Percentiles rank a stretch among this genome's conserved stretches.
Conservation (phyloP, 345 rosid genomes). For the Dipteronia dyeriana region DNA sequence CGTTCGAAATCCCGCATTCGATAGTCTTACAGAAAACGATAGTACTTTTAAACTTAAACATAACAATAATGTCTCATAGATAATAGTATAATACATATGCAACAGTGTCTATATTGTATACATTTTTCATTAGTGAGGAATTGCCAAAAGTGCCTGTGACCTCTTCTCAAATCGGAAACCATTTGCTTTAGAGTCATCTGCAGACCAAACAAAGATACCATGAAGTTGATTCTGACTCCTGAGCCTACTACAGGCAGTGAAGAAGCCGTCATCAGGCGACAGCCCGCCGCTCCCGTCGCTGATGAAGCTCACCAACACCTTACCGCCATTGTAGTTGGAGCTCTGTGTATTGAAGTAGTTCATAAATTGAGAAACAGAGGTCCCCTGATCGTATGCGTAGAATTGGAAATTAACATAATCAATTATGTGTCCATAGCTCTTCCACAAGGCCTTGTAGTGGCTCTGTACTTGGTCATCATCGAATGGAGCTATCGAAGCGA, state of each 20-base stretch:
- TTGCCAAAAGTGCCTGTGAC: constrained; percentile 36
- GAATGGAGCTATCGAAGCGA: constrained; percentile 50
- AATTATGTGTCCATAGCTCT: constrained; percentile 35
- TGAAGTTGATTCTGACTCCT: constrained; percentile 30
- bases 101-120: neutral
- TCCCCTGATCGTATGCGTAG: constrained; percentile 37
- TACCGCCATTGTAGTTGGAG: constrained; percentile 31
- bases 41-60: neutral
- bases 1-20: too few species aligned
- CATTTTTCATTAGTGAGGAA: constrained; percentile 18
- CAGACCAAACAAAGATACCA: constrained; percentile 47
- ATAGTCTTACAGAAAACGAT: neutral
- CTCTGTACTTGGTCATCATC: constrained; percentile 42
- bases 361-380: constrained; percentile 30
- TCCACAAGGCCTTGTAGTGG: constrained; percentile 49
- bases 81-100: neutral
- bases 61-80: neutral
- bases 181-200: constrained; percentile 36
- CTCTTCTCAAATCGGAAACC: constrained; percentile 35
- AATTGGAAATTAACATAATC: constrained; percentile 54
- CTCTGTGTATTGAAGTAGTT: constrained; percentile 34
- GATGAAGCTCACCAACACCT: constrained; percentile 31
- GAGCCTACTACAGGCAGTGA: constrained; percentile 37
- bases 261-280: constrained; percentile 33
- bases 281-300: constrained; percentile 38